Percentiles rank a stretch among this genome's conserved stretches.
Conservation (phyloP, 2,329 filamentous ascomycete genomes). For the Beauveria brongniartii region DNA sequence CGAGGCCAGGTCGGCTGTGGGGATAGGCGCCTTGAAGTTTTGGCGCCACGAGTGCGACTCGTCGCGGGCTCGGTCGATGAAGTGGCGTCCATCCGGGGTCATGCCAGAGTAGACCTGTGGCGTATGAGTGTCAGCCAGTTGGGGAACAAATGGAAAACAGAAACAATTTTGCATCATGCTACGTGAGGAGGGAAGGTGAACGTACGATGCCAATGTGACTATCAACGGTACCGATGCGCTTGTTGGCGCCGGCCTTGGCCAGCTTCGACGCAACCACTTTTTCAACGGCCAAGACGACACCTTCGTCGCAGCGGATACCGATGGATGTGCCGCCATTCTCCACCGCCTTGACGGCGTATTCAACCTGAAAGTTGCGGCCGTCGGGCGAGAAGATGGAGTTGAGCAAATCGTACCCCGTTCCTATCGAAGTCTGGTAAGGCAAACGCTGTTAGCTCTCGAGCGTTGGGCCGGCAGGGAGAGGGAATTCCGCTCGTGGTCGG, state of each 20-base stretch:
- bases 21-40: constrained; percentile 91
- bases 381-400: constrained; percentile 99
- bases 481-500: background rate
- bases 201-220: constrained; percentile 87
- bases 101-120: constrained; percentile 83
- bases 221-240: constrained; percentile 92
- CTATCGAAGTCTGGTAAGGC: constrained; percentile 80
- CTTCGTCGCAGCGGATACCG: constrained; percentile 95
- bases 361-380: constrained; percentile 97
- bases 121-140: background rate
- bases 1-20: constrained; percentile 76
- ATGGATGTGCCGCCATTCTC: constrained; percentile 96
- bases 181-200: background rate
- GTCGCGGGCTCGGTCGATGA: constrained; percentile 87
- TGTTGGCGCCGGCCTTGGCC: constrained; percentile 90
- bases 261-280: constrained; percentile 96
- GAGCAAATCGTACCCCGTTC: constrained; percentile 97
- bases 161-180: background rate
- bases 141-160: background rate
- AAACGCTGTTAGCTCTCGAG: background rate
- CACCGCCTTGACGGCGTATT: constrained; percentile 97
- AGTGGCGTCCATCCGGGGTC: constrained; percentile 89
- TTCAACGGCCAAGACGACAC: constrained; percentile 90
- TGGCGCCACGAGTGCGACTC: constrained; percentile 87
- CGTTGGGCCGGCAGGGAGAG: background rate